Percentiles rank a stretch among this genome's conserved stretches.
phyloP scores from a whole-genome alignment of 495 filamentous ascomycete genomes.

The Daldinia bambusicola region DNA sequence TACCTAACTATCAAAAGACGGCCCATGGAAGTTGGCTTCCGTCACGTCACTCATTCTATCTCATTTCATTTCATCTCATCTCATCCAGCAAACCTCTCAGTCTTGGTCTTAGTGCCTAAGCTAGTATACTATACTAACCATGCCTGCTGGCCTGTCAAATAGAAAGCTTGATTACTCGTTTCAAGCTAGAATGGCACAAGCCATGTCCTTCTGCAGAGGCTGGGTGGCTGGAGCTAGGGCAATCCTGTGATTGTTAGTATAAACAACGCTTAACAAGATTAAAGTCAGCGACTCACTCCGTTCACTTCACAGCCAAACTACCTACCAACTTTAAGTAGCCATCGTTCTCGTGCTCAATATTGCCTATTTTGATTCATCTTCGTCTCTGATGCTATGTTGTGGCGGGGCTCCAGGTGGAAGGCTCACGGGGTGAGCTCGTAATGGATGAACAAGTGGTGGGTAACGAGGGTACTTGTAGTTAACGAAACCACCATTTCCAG shows the following conservation, averaged over 20 bases:
- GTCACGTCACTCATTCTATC: not conserved
- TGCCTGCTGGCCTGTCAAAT: not conserved
- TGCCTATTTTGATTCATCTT: no score
- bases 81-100: not conserved
- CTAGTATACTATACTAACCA: not conserved
- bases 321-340: no score
- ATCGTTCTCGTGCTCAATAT: no score
- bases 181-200: not conserved
- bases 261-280: not conserved
- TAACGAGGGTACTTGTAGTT: no score
- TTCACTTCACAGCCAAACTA: not conserved
- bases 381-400: no score
- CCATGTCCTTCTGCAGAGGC: not conserved
- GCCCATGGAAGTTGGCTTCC: not conserved
- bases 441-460: not conserved
- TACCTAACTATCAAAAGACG: not conserved
- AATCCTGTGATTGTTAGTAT: not conserved
- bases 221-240: not conserved
- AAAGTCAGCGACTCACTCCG: not conserved
- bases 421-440: not conserved
- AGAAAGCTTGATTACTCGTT: not conserved
- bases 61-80: not conserved
- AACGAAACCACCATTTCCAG: no score
- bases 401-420: no score
- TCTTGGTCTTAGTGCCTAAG: not conserved